These are phyloP conservation scores for Fusarium sarcochroum DNA, from an alignment of 2,329 filamentous ascomycete species.

Conservation along the genomic window DNA sequence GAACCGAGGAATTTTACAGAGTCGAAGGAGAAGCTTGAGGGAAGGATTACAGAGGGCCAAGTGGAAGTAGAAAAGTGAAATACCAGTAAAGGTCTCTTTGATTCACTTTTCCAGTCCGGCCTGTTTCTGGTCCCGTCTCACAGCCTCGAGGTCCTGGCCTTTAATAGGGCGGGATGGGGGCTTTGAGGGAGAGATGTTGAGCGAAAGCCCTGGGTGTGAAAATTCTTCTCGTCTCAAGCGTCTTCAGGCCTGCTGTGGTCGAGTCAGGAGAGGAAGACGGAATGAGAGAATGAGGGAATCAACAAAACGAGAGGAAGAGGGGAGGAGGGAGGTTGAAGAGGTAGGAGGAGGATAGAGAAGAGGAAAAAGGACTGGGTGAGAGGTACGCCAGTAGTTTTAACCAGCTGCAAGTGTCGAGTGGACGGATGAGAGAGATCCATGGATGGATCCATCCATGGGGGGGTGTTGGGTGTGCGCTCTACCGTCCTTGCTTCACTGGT, in stretches of 20 bases:
- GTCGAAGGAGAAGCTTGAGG: conserved; percentile 42
- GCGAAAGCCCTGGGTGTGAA: conserved; percentile 44
- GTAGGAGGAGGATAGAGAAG: conserved; percentile 68
- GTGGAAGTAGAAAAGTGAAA: conserved; percentile 51
- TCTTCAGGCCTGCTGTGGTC: conserved; percentile 54
- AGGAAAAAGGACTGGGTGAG: conserved; percentile 70
- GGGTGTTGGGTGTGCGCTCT: conserved; percentile 28
- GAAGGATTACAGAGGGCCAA: conserved; percentile 40
- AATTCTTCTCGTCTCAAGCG: conserved; percentile 56
- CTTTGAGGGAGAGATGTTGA: conserved; percentile 39
- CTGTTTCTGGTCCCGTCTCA: conserved; percentile 46
- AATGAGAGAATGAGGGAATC: conserved; percentile 65
- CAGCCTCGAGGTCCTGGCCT: conserved; percentile 49
- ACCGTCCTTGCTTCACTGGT: background rate
- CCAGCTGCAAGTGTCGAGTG: conserved; percentile 37
- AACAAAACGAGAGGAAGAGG: conserved; percentile 60
- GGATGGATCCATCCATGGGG: conserved; percentile 18
- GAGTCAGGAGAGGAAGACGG: conserved; percentile 64
- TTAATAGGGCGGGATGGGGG: conserved; percentile 46
- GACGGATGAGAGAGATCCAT: conserved; percentile 19
- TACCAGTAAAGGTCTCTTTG: conserved; percentile 58
- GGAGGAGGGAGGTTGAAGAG: conserved; percentile 60
- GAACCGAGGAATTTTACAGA: conserved; percentile 59
- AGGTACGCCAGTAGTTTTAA: conserved; percentile 58
- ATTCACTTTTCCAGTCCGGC: conserved; percentile 50